phyloP scores from a whole-genome alignment of 2,329 filamentous ascomycete genomes.

The Furcasterigmium furcatum region DNA sequence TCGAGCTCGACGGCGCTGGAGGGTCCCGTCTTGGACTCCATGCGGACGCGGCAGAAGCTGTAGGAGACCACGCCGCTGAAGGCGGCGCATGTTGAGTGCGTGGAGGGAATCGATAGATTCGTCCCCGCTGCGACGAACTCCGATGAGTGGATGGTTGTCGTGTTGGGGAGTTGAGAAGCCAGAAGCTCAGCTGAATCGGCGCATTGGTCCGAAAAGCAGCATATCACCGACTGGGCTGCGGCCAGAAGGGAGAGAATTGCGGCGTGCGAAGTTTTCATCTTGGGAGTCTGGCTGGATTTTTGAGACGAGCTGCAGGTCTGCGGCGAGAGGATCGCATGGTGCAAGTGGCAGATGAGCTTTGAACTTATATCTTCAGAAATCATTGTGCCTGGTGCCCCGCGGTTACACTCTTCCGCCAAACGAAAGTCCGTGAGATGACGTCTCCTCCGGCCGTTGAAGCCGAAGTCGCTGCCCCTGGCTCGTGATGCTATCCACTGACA shows the following conservation, averaged over 20 bases:
- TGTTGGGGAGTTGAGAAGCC: conserved; percentile 14
- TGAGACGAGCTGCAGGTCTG: too few relatives aligned
- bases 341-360: too few relatives aligned
- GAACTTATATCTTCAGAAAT: too few relatives aligned
- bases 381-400: too few relatives aligned
- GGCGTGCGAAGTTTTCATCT: not conserved
- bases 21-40: conserved; percentile 29
- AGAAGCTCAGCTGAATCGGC: conserved; percentile 22
- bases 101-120: conserved; percentile 30
- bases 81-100: conserved; percentile 30
- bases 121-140: conserved; percentile 33
- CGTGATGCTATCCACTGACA: too few relatives aligned
- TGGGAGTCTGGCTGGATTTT: not conserved
- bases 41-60: conserved; percentile 23
- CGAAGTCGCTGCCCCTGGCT: too few relatives aligned
- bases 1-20: conserved; percentile 41
- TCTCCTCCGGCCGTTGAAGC: too few relatives aligned
- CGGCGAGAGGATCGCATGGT: too few relatives aligned
- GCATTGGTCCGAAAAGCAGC: conserved; percentile 13
- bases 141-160: conserved; percentile 29
- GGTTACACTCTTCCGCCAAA: too few relatives aligned
- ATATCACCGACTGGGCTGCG: conserved; percentile 8
- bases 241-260: not conserved
- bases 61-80: conserved; percentile 14
- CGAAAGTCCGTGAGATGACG: too few relatives aligned